Percentiles rank a stretch among this genome's conserved stretches.
Conservation (phyloP, 768 basidiomycete genomes). For the Dentipellis fragilis region DNA sequence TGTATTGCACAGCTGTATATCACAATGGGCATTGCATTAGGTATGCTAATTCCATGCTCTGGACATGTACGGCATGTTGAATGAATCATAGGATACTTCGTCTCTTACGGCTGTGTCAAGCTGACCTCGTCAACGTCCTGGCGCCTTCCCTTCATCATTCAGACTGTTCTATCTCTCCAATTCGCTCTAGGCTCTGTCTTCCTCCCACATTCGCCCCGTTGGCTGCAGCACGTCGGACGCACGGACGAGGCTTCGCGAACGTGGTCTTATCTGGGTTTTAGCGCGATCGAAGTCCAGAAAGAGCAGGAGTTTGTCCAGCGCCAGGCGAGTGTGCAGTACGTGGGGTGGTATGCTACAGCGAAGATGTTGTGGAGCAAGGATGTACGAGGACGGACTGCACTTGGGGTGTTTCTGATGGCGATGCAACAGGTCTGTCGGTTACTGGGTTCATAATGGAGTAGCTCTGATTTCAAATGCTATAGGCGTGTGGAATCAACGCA, state of each 20-base stretch:
- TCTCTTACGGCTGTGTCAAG: constrained; percentile 27
- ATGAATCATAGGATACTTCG: constrained; percentile 24
- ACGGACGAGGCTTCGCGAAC: constrained; percentile 23
- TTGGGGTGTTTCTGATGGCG: constrained; percentile 34
- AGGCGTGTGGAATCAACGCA: constrained; percentile 26
- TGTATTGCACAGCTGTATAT: constrained; percentile 32
- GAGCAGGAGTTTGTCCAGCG: constrained; percentile 17
- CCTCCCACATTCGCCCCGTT: constrained; percentile 30
- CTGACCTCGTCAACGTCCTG: constrained; percentile 23
- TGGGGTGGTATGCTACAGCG: constrained; percentile 7
- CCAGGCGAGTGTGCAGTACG: constrained; percentile 1
- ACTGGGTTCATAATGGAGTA: background rate
- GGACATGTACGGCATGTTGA: background rate
- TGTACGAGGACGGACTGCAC: constrained; percentile 24
- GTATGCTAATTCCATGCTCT: constrained; percentile 16
- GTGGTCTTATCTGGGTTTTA: constrained; percentile 17
- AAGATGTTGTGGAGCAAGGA: constrained; percentile 20
- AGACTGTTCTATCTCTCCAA: constrained; percentile 19
- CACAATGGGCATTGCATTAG: constrained; percentile 31
- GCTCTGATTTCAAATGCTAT: background rate
- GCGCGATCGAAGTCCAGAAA: constrained; percentile 19
- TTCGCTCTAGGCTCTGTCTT: constrained; percentile 22
- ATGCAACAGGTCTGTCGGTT: constrained; percentile 27
- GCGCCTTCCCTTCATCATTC: constrained; percentile 28
- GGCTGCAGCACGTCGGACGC: constrained; percentile 28